phyloP scores from a whole-genome alignment of 1,284 basidiomycete genomes.

The Ustilago crameri region DNA sequence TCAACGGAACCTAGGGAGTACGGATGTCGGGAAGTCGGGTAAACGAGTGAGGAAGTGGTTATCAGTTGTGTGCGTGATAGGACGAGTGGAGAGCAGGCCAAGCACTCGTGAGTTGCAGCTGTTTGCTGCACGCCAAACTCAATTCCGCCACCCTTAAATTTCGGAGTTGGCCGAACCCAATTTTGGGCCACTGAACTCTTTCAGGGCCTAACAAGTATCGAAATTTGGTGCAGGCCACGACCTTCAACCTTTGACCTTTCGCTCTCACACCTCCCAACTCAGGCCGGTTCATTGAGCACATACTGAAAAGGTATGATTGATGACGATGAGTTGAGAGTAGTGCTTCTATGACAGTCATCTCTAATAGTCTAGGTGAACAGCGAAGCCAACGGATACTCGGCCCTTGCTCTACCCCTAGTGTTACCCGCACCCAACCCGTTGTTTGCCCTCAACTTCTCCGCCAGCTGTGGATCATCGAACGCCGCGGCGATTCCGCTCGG shows the following conservation, averaged over 20 bases:
- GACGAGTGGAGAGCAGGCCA: neutral
- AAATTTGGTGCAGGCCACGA: too few species aligned
- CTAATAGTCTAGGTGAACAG: constrained; percentile 24
- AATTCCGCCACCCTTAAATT: constrained; percentile 10
- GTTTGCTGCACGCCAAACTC: constrained; percentile 8
- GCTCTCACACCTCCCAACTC: too few species aligned
- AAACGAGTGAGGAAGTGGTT: neutral
- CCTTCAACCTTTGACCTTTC: too few species aligned
- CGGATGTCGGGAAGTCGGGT: neutral
- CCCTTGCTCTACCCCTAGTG: constrained; percentile 30
- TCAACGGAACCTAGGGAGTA: neutral
- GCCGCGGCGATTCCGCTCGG: constrained; percentile 45
- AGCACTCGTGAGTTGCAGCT: neutral
- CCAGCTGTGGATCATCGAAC: constrained; percentile 44
- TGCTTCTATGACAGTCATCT: too few species aligned
- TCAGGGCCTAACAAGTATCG: constrained; percentile 11
- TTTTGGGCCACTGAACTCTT: neutral
- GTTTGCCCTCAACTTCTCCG: constrained; percentile 29
- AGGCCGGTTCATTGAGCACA: too few species aligned
- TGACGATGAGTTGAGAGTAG: too few species aligned
- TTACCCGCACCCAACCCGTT: constrained; percentile 32
- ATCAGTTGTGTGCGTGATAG: neutral
- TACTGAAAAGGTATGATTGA: too few species aligned
- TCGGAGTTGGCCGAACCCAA: constrained; percentile 34
- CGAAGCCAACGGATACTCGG: constrained; percentile 43